phyloP scores from a whole-genome alignment of 75 land plant genomes.

The Cunninghamia lanceolata region DNA sequence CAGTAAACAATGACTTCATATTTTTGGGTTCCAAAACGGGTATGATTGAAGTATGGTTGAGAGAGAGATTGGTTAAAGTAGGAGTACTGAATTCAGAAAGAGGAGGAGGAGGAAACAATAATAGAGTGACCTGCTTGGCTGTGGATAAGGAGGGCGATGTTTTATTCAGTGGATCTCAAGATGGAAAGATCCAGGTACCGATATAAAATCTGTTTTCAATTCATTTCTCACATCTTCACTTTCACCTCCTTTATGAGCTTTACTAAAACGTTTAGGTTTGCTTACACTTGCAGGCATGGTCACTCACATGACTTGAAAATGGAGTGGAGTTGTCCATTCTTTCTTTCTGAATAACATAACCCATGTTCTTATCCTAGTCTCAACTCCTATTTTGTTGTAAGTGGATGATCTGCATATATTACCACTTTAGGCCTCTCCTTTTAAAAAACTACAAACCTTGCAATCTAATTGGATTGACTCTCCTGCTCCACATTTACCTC shows the following conservation, averaged over 20 bases:
- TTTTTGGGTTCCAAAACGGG: constrained; percentile 51
- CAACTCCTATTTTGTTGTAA: no score
- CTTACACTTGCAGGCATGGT: constrained; percentile 14
- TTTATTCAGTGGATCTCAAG: constrained; percentile 48
- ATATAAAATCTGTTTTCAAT: background rate
- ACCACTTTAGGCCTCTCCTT: no score
- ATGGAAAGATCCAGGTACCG: constrained; percentile 62
- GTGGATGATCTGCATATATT: background rate
- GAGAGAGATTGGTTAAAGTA: constrained; percentile 40
- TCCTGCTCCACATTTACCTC: no score
- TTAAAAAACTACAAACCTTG: no score
- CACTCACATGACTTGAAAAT: constrained; percentile 12
- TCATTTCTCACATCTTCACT: background rate
- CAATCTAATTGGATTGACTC: no score
- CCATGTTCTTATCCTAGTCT: no score
- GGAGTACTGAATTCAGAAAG: constrained; percentile 29
- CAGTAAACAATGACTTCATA: constrained; percentile 51
- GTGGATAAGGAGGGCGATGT: constrained; percentile 31
- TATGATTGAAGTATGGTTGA: constrained; percentile 56
- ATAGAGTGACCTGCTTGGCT: constrained; percentile 27
- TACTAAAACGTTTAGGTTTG: background rate
- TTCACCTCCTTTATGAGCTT: background rate
- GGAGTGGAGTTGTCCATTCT: background rate
- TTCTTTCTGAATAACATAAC: no score
- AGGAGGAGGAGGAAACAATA: constrained; percentile 30